phyloP scores from a whole-genome alignment of 805 yeast genomes.

The Candida corydali region DNA sequence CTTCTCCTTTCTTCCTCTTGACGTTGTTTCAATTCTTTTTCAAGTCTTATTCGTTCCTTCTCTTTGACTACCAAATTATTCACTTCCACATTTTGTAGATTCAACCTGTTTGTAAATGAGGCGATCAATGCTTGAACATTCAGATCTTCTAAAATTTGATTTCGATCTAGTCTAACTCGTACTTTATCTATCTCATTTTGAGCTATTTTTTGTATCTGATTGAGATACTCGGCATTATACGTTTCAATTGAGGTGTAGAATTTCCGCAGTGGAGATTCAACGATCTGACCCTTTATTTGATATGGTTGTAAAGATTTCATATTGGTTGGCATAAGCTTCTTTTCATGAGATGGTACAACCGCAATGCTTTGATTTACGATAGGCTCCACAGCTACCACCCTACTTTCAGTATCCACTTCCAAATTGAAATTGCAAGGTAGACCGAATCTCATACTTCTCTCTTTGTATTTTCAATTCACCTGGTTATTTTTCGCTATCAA shows the following conservation, averaged over 20 bases:
- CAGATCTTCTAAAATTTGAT: background rate
- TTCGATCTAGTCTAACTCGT: background rate
- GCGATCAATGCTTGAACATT: slow-evolving; percentile 3
- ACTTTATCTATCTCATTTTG: background rate
- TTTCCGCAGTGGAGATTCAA: slow-evolving; percentile 2
- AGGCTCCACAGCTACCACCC: background rate
- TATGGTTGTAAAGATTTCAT: background rate
- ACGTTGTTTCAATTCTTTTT: slow-evolving; percentile 12
- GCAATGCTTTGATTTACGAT: slow-evolving; percentile 10
- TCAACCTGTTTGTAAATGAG: slow-evolving; percentile 8
- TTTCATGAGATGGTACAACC: background rate
- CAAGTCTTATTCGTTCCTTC: slow-evolving; percentile 17
- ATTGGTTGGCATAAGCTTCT: background rate
- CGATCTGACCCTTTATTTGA: background rate
- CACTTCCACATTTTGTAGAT: slow-evolving; percentile 15
- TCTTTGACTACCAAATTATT: slow-evolving; percentile 15
- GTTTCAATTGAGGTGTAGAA: slow-evolving; percentile 7
- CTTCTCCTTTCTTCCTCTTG: slow-evolving; percentile 21
- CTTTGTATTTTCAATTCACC: background rate
- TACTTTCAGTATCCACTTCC: slow-evolving; percentile 8
- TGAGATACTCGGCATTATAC: background rate
- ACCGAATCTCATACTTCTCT: slow-evolving; percentile 22
- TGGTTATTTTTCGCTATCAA: background rate
- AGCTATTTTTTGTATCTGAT: background rate
- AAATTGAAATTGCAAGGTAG: slow-evolving; percentile 21